Percentiles rank a stretch among this genome's conserved stretches.
phyloP scores from a whole-genome alignment of 2,329 filamentous ascomycete genomes.

The Colletotrichum simmondsii region DNA sequence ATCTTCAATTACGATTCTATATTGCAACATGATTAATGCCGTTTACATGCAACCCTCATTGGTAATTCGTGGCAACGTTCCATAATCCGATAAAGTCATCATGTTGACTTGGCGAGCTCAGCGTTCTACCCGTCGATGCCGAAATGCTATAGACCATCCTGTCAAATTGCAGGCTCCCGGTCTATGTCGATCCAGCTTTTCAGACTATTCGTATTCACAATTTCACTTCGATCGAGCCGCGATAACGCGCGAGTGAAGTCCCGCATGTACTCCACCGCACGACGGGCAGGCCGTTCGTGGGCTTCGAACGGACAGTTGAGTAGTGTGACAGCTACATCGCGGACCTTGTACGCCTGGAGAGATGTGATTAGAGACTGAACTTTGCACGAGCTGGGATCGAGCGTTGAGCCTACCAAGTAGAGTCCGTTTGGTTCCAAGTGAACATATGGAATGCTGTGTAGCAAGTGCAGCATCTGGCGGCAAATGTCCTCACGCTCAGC shows the following conservation, averaged over 20 bases:
- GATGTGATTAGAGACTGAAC: no score
- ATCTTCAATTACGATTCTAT: no score
- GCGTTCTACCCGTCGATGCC: no score
- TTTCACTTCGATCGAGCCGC: slow-evolving; percentile 44
- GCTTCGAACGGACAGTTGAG: slow-evolving; percentile 46
- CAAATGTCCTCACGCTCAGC: slow-evolving; percentile 48
- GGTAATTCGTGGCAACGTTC: no score
- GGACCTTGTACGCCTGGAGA: slow-evolving; percentile 42
- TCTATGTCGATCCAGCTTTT: slow-evolving; percentile 44
- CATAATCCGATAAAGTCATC: no score
- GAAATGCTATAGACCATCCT: no score
- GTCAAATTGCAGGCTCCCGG: slow-evolving; percentile 2
- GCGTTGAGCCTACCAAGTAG: slow-evolving; percentile 40
- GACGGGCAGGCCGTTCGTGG: slow-evolving; percentile 38
- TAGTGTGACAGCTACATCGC: slow-evolving; percentile 47
- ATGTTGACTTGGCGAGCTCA: no score
- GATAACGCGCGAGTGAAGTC: slow-evolving; percentile 43
- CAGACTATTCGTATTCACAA: slow-evolving; percentile 43
- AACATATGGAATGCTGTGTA: slow-evolving; percentile 44
- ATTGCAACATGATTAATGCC: no score
- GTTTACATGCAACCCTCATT: no score
- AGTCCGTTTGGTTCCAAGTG: slow-evolving; percentile 48
- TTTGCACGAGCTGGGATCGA: no score
- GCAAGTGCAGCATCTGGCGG: slow-evolving; percentile 47
- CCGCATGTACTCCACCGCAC: slow-evolving; percentile 42